Evolutionary conservation across 805 yeast species (phyloP), one percentile per base, ranked within the genome.

Genomic region (Nakazawaea sp.): DNA sequence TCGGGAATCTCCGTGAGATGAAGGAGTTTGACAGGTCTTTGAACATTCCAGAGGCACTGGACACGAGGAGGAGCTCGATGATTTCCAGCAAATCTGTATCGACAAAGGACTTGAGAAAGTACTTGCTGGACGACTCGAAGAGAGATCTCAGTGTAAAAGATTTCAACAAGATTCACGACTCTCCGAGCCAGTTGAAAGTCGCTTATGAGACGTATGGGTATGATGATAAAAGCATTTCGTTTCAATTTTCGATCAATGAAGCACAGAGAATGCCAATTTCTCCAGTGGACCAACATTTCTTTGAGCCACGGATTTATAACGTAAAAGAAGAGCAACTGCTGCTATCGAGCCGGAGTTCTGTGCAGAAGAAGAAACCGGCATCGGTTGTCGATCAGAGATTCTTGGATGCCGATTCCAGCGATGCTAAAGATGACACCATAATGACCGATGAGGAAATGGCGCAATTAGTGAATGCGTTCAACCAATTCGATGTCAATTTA

Each of bases 1-100:
- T 56, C 12, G 59, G 55, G 19, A 36, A 43, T 29, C 26, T 35
- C 15, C 16, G 38, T 12, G 38, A 36, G 23, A 30, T 31, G 27
- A 29, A 21, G 25, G 27, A 11, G 4, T 20, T 13, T 21, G 10
- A 30, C 21, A 19, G 27, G 7, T 20, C 18, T 18, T 9, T 18
- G 19, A 10, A 40, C 17, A 31, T 15, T 11, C 17, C 17, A 10
- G 10, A 9, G 20, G 11, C 15, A 18, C 24, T n/a, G 16, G 25
- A 33, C 9, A 16, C 15, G 4, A 30, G 27, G 11, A 17, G 29
- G 6, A 15, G 18, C 10, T 12, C 21, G 23, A 11, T 32, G 30
- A 28, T 32, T 4, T 30, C 32, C 10, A 27, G 32, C 27, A 33
- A 33, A 15, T 16, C 35, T 13, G 34, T 17, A 10, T 38, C 41